Conservation (phyloP, 192 early-diverging fungal species). For the Umbelopsis ramanniana region DNA sequence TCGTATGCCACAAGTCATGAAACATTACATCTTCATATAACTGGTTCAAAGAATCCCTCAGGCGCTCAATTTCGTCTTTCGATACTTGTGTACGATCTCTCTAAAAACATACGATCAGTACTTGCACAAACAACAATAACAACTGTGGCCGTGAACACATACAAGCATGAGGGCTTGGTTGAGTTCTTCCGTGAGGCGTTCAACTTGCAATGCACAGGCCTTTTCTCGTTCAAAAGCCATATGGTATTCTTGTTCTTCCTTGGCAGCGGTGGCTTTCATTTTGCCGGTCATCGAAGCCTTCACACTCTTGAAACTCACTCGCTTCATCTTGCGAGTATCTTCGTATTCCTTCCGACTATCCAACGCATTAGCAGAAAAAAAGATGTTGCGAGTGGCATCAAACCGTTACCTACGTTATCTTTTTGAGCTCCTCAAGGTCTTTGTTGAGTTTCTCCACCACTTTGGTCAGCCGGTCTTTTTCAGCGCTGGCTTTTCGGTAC, state of each 20-base stretch:
- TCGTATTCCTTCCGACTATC: slow-evolving; percentile 36
- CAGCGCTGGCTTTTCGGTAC: neutral
- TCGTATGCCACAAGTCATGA: too few relatives aligned
- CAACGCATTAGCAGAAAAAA: too few relatives aligned
- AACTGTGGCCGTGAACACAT: neutral
- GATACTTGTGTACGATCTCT: slow-evolving; percentile 4
- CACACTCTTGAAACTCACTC: slow-evolving; percentile 33
- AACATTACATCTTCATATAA: slow-evolving; percentile 7
- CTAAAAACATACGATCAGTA: neutral
- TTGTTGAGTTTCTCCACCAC: neutral
- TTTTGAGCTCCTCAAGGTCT: slow-evolving; percentile 3
- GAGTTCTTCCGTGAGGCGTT: neutral
- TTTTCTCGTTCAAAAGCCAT: slow-evolving; percentile 37
- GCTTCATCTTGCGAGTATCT: slow-evolving; percentile 31
- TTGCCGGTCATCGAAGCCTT: slow-evolving; percentile 29
- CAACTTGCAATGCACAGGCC: neutral
- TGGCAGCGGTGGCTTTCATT: slow-evolving; percentile 32
- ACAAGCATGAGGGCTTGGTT: slow-evolving; percentile 1
- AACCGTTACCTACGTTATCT: neutral
- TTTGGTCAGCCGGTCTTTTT: slow-evolving; percentile 10
- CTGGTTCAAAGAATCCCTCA: neutral
- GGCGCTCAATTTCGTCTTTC: neutral
- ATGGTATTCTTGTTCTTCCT: slow-evolving; percentile 38
- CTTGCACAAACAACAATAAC: neutral
- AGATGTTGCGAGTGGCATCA: neutral